phyloP scores from a whole-genome alignment of 768 basidiomycete species.

The Tulasnella sp. region DNA sequence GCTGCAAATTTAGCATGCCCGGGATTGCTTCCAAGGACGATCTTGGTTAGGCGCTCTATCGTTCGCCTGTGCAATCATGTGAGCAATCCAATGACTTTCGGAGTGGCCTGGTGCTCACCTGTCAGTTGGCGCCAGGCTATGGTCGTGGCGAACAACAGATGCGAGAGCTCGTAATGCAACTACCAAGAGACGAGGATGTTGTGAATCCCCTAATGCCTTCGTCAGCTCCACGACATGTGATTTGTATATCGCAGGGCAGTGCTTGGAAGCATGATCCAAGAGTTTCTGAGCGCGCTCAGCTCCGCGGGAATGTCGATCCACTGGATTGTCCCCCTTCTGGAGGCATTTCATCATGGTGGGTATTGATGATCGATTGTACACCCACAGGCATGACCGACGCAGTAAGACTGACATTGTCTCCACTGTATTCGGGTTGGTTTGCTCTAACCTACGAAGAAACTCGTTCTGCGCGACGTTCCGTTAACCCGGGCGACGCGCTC shows the following conservation, averaged over 20 bases:
- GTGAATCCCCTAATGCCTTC: conserved; percentile 55
- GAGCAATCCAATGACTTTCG: neutral
- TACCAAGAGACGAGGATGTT: conserved; percentile 44
- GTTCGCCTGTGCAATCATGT: conserved; percentile 40
- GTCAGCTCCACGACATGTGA: conserved; percentile 64
- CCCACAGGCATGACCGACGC: conserved; percentile 55
- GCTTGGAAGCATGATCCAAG: conserved; percentile 52
- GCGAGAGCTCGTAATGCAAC: conserved; percentile 69
- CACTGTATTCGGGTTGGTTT: conserved; percentile 47
- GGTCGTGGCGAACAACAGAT: conserved; percentile 50
- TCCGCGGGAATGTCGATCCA: conserved; percentile 1
- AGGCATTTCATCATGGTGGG: conserved; percentile 66
- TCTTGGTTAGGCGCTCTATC: conserved; percentile 49
- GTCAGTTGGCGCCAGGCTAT: conserved; percentile 46
- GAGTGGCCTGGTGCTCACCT: conserved; percentile 36
- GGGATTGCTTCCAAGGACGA: conserved; percentile 47
- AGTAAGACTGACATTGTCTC: conserved; percentile 63
- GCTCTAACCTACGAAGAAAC: conserved; percentile 64
- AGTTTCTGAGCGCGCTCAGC: conserved; percentile 10
- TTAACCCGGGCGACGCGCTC: neutral
- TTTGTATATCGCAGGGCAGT: conserved; percentile 61
- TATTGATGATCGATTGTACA: conserved; percentile 79
- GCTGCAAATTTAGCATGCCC: conserved; percentile 80
- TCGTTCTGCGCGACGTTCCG: conserved; percentile 44
- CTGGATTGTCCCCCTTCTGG: conserved; percentile 32